Evolutionary conservation across 1,284 basidiomycete species (phyloP), one percentile per base, ranked within the genome.

Genomic region (Cryptococcus sp.): DNA sequence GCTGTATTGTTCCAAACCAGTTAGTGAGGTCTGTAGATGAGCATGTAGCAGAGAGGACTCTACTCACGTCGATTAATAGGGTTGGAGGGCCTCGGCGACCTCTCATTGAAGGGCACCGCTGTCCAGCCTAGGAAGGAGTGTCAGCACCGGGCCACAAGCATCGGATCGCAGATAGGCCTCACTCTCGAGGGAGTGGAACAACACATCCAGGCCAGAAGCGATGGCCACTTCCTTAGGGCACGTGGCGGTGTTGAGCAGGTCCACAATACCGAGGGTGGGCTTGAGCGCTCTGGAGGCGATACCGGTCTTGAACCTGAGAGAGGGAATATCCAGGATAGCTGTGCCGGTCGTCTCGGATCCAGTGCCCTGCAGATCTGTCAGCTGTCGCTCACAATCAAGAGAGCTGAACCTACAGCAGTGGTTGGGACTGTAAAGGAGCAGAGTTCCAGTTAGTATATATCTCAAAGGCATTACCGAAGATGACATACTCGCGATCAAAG

Each of bases 281-380:
- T 95, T 92, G 75, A 98, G 80, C 1, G 93, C 89, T 45, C 94
- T 85, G 66, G 84, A 92, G 2, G 94, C 89, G 63, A 98, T 98
- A 49, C 95, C 94, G 12, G 94, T 97, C 81, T 98, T 98, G 83
- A 96, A 95, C 15, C 86, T 84, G 68, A 84, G 84, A 0, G 91
- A 91, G 0, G 91, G 77, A 54, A 79, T 79, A 74, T 97, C 95
- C 49, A 96, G 84, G 66, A 98, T 97, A 15, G 95, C 91, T 1
- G 95, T 91, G n/a, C 95, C 95, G 2, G 94, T 98, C 1, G 95
- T 98, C 77, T 98, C 92, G 2, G 90, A 91, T 13, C 93, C 94
- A n/a, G 94, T 98, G 51, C 94, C 73, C 67, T 70, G 52, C 15
- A 45, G 47, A 23, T 16, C 8, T 15, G 42, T 50, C 20, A 39